Base-by-base conservation (phyloP, 345 rosid species). In the Populus ilicifolia region DNA sequence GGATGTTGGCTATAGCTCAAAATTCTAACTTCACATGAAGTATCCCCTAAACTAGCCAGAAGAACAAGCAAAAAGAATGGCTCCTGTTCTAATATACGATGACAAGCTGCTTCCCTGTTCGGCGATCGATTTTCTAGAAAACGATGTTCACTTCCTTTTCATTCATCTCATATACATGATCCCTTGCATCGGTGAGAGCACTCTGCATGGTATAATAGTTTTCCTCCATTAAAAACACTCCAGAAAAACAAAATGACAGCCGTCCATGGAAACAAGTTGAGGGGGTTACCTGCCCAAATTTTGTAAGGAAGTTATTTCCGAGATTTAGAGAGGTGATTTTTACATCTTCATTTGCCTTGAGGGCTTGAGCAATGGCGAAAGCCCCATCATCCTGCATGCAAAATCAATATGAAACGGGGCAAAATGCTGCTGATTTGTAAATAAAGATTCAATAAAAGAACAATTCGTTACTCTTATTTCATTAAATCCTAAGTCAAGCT, bases 111-210 rank as follows among this genome's bases (percentile, higher is more conserved):
- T 16, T 71, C 17, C 62, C 64, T 69, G 73, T 61, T 59, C 50
- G 30, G 33, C 41, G 50, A 20, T 43, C 70, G 71, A 36, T 21
- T 78, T 78, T 67, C 88, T 88, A 95, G 89, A 93, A 95, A 81
- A 90, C 88, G 70, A 95, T 93, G 79, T 82, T 88, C 81, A 95
- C 89, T 89, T 93, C 98, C 81, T 89, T 92, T 78, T 93, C 98
- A 77, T 84, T 93, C 99, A 95, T 93, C 91, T 95, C 98, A 65
- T 77, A 89, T 68, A 95, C 99, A 81, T 93, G 98, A 81, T 95
- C 99, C 83, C 87, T 89, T 71, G 98, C 99, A 77, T 93, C 98
- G 36, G 87, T 80, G 16, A 95, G 90, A 8, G 98, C 97, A 82
- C 96, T 89, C 98, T 95, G 92, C 88, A 84, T 44, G 33, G 29